Base-by-base conservation (phyloP, 2,329 filamentous ascomycete species). In the Ophiostoma ips region DNA sequence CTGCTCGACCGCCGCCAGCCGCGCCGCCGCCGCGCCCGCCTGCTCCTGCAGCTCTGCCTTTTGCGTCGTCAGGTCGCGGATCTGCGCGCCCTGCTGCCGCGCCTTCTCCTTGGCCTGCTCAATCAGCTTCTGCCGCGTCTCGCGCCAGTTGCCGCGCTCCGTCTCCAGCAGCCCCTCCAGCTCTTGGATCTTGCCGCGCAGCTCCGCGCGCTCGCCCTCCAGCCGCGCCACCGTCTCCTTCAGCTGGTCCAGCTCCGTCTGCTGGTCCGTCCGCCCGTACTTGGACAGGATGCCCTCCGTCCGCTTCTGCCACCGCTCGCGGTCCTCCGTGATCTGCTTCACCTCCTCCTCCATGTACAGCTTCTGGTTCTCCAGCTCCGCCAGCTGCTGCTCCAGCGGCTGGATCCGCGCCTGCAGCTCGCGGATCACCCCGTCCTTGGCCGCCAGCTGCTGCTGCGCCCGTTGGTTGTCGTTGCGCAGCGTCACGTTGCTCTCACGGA, bases 271-370 rank as follows among this genome's bases (percentile, higher is more conserved):
- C 50, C 90, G 86, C 58, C 95, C 89, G 61, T 96, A 95, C 63
- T 95, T 95, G 57, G 87, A 88, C 47, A 98, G 77, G 54, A 98
- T 95, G 58, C 94, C 87, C 62, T 96, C 88, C 1, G 88, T 94
- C 21, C 92, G 83, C 71, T 95, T 90, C 66, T 95, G 88, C 86
- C 90, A 95, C 52, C 87, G 79, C 62, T 96, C 90, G 15, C 92
- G 83, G 62, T 96, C 90, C 59, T 92, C 84, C 57, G 94, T 84
- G 10, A 96, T 74, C 55, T 95, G 76, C 60, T 85, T 87, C 61
- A 95, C 78, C 62, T 96, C 90, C 12, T 87, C 87, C 57, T 94
- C 83, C 59, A 89, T 84, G 56, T 83, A 85, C 53, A 83, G 79
- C 55, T 87, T 75, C 54, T 90, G 79, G 52, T 83, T 87, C 62